These are phyloP conservation scores for Vitis hybrid DNA, from an alignment of 177 flowering plant genomes.

Conservation along the genomic window DNA sequence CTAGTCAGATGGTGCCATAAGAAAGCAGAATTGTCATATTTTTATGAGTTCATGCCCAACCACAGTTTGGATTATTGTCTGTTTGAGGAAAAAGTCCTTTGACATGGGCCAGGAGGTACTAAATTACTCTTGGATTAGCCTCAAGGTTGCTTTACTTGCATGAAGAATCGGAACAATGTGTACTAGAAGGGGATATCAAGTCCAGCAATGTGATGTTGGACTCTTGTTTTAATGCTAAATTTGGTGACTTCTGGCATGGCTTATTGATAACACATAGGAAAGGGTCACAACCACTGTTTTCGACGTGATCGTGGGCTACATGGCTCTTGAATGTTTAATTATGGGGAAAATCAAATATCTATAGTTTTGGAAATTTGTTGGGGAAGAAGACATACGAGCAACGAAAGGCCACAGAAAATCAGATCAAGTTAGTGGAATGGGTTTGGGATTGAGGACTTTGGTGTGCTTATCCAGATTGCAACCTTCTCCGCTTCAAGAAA, in stretches of 20 bases:
- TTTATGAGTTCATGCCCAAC: too few species aligned
- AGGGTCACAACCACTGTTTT: conserved; percentile 16
- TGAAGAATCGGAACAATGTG: too few species aligned
- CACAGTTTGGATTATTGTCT: too few species aligned
- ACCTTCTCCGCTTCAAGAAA: conserved; percentile 15
- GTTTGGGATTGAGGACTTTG: conserved; percentile 43
- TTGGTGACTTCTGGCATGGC: conserved; percentile 30
- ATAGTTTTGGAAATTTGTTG: conserved; percentile 30
- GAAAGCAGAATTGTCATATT: too few species aligned
- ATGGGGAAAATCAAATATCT: conserved; percentile 22
- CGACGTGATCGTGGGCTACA: conserved; percentile 25
- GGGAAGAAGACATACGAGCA: conserved; percentile 13
- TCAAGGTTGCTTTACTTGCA: too few species aligned
- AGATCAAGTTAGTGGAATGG: conserved; percentile 10
- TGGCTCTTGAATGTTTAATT: conserved; percentile 21
- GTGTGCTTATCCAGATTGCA: conserved; percentile 40
- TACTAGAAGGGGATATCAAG: too few species aligned
- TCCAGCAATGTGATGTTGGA: conserved; percentile 28
- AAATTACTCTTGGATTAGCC: too few species aligned
- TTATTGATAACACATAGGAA: conserved; percentile 18
- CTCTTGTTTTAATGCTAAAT: conserved; percentile 23
- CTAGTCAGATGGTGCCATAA: too few species aligned
- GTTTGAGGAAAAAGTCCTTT: too few species aligned
- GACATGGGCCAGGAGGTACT: too few species aligned
- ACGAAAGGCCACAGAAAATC: not conserved